A percentile compares a stretch with the other conserved stretches of the same genome.
Conservation (phyloP, 2,329 filamentous ascomycete species). For the Phoma sp. region DNA sequence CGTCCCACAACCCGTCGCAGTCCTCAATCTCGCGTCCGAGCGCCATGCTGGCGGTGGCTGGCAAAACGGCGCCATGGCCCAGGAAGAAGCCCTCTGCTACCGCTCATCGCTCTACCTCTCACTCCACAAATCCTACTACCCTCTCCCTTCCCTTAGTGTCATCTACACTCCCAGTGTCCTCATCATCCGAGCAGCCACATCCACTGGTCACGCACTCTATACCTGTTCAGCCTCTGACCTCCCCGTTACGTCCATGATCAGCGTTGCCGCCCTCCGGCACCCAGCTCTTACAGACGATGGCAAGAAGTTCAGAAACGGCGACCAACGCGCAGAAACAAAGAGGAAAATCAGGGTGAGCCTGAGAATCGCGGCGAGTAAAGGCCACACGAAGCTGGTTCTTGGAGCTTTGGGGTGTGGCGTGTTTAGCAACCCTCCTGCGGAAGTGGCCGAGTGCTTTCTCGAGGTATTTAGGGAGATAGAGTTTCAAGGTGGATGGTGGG, state of each 20-base stretch:
- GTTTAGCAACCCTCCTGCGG: conserved; percentile 66
- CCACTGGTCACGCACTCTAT: conserved; percentile 55
- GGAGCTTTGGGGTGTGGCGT: conserved; percentile 74
- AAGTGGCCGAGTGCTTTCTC: conserved; percentile 68
- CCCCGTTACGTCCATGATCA: conserved; percentile 65
- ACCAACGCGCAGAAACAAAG: conserved; percentile 62
- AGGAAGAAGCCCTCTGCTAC: conserved; percentile 74
- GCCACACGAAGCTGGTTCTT: conserved; percentile 66
- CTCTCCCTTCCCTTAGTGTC: conserved; percentile 57
- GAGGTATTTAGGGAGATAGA: conserved; percentile 67
- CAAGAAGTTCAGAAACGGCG: conserved; percentile 23
- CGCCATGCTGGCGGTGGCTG: conserved; percentile 67
- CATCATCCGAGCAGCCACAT: conserved; percentile 61
- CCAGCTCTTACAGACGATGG: conserved; percentile 44
- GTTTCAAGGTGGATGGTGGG: conserved; percentile 70
- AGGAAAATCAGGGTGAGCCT: conserved; percentile 68
- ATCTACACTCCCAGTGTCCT: conserved; percentile 68
- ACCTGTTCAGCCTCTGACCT: conserved; percentile 40
- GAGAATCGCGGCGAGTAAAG: conserved; percentile 63
- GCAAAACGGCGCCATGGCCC: conserved; percentile 65
- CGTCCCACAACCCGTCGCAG: conserved; percentile 54
- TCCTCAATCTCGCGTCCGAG: conserved; percentile 72
- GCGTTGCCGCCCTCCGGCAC: conserved; percentile 61
- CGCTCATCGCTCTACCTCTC: conserved; percentile 62
- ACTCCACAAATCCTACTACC: conserved; percentile 59